Evolutionary conservation across 257 asterid species (phyloP), one percentile per base, ranked within the genome.

Genomic region (Gentiana macrophylla): DNA sequence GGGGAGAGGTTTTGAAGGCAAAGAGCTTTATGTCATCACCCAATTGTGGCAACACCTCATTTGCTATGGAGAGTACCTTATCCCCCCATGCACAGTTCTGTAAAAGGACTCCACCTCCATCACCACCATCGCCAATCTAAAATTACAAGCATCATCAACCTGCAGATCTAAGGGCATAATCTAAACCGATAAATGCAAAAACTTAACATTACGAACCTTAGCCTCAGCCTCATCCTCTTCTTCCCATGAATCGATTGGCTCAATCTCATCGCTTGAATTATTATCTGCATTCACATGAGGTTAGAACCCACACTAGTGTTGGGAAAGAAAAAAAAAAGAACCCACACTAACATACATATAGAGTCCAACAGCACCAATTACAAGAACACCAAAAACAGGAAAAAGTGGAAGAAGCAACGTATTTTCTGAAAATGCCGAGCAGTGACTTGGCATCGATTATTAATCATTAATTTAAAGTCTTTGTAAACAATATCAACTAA

Each of bases 121-220:
- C 92, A 13, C 96, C 95, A 9, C 98, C 98, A 73, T 91, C 98
- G 5, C 92, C 94, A 57, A 86, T 66, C 95, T 91, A 60, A 61
- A 68, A 2, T 4, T 56, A 66, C 59, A 53, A 59, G 35, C 51
- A 48, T 0, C 32, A 41, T 55, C 50, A 61, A 55, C 48, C 43
- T 47, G 8, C 35, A 4, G 15, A 46, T 13, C 12, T 9, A 45
- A 3, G 37, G 12, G 24, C n/a, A 45, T 1, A 55, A 63, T 36
- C 35, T 24, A 49, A 32, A 70, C 15, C 49, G 10, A 47, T 52
- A 61, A 41, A 51, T 10, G 6, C 1, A 43, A 64, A 61, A 9
- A 12, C 10, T 1, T 24, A 0, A 36, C 48, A 5, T 33, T 37
- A 12, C 32, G 52, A 74, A 84, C 98, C 95, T 81, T 73, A 44